phyloP scores from a whole-genome alignment of 2,329 filamentous ascomycete species.

The Chaetomiaceae sp. region DNA sequence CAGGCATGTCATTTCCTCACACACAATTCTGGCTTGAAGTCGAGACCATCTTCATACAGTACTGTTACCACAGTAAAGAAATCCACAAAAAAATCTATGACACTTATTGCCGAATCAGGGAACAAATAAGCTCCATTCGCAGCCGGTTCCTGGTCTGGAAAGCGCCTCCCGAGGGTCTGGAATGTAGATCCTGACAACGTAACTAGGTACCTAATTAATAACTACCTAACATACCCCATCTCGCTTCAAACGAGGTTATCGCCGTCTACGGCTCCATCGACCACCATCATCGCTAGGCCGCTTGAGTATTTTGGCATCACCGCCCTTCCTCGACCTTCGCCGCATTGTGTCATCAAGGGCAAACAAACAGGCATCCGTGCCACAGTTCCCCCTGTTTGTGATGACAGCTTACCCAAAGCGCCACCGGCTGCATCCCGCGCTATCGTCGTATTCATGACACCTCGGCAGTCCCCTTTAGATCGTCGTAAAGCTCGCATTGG shows the following conservation, averaged over 20 bases:
- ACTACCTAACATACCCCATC: too few relatives aligned
- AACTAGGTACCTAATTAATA: background rate
- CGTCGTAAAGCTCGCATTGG: background rate
- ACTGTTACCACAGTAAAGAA: too few relatives aligned
- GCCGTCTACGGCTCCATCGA: too few relatives aligned
- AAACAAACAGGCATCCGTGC: too few relatives aligned
- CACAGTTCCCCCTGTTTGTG: too few relatives aligned
- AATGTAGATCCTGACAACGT: background rate
- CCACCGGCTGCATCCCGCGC: background rate
- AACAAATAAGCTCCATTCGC: background rate
- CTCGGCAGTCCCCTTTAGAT: background rate
- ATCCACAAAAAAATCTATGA: too few relatives aligned
- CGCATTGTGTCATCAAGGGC: background rate
- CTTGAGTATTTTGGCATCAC: background rate
- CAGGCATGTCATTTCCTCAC: too few relatives aligned
- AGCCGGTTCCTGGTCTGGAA: background rate
- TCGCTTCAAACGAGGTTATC: too few relatives aligned
- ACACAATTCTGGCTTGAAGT: background rate
- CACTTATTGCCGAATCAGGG: background rate
- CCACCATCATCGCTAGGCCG: too few relatives aligned
- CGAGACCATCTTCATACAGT: background rate
- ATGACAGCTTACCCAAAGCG: too few relatives aligned
- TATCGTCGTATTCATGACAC: background rate
- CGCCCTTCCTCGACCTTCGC: background rate
- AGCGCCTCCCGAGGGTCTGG: background rate